phyloP scores from a whole-genome alignment of 148 eudicot species.

The Salicornia ramosissima region DNA sequence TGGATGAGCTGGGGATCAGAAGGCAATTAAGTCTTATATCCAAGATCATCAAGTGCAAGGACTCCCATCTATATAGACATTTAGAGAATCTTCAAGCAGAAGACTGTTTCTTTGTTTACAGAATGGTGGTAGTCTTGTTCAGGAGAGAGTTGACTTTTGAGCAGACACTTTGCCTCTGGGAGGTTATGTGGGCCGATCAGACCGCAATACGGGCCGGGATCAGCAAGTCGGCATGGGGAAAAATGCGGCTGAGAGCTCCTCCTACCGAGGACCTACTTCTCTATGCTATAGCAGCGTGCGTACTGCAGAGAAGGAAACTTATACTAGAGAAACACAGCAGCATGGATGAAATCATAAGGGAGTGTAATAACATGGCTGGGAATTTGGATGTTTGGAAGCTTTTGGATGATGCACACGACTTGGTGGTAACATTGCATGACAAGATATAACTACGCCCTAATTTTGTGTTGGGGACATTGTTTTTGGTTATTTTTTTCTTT shows the following conservation, averaged over 20 bases:
- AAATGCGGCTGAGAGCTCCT: slow-evolving; percentile 87
- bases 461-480: background rate
- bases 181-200: slow-evolving; percentile 98
- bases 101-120: slow-evolving; percentile 93
- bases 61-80: slow-evolving; percentile 89
- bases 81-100: slow-evolving; percentile 89
- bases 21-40: slow-evolving; percentile 72
- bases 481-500: slow-evolving; percentile 5
- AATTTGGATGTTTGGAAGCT: slow-evolving; percentile 95
- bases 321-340: slow-evolving; percentile 87
- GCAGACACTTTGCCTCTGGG: slow-evolving; percentile 95
- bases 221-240: slow-evolving; percentile 86
- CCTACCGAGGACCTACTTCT: slow-evolving; percentile 89
- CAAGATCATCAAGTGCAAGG: slow-evolving; percentile 82
- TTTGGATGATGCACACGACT: slow-evolving; percentile 78
- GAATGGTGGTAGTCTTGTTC: slow-evolving; percentile 97
- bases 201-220: slow-evolving; percentile 85
- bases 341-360: slow-evolving; percentile 93
- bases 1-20: slow-evolving; percentile 88
- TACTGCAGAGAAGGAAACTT: slow-evolving; percentile 79
- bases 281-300: slow-evolving; percentile 92
- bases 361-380: slow-evolving; percentile 93
- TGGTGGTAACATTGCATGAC: slow-evolving; percentile 87
- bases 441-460: slow-evolving; percentile 38
- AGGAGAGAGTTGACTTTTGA: slow-evolving; percentile 84